phyloP scores from a whole-genome alignment of 2,329 filamentous ascomycete genomes.

The Stylonectria norvegica region DNA sequence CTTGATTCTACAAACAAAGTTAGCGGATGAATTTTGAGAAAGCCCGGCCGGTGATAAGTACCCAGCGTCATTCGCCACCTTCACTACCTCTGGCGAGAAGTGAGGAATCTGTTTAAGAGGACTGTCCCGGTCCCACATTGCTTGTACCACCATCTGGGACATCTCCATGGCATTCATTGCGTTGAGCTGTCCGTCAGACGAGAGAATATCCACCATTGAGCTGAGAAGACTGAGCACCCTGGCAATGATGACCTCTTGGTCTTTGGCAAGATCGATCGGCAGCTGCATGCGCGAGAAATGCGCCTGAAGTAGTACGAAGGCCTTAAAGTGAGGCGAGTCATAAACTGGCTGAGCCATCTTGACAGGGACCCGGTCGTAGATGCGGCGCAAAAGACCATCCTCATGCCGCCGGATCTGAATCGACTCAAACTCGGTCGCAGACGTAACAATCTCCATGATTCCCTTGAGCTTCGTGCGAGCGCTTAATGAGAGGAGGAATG shows the following conservation, averaged over 20 bases:
- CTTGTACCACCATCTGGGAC: conserved; percentile 98
- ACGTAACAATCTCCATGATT: conserved; percentile 93
- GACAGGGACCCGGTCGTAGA: conserved; percentile 91
- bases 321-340: conserved; percentile 97
- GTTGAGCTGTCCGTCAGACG: conserved; percentile 92
- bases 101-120: conserved; percentile 97
- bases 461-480: conserved; percentile 92
- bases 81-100: conserved; percentile 79
- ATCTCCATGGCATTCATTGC: conserved; percentile 99
- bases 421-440: conserved; percentile 91
- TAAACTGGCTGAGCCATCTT: conserved; percentile 87
- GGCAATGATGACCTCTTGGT: conserved; percentile 82
- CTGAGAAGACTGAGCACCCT: conserved; percentile 86
- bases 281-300: conserved; percentile 98
- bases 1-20: conserved; percentile 60
- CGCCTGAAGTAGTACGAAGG: conserved; percentile 93
- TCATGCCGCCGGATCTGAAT: conserved; percentile 95
- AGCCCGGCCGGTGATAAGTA: conserved; percentile 40
- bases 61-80: conserved; percentile 75
- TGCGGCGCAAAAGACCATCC: conserved; percentile 78
- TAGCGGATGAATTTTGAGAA: conserved; percentile 24
- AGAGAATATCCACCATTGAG: conserved; percentile 90
- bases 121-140: conserved; percentile 97
- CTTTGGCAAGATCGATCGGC: conserved; percentile 90
- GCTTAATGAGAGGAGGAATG: conserved; percentile 86